Evolutionary conservation across 805 yeast species (phyloP), one percentile per base, ranked within the genome.

Genomic region (Tetrapisispora fleetii): DNA sequence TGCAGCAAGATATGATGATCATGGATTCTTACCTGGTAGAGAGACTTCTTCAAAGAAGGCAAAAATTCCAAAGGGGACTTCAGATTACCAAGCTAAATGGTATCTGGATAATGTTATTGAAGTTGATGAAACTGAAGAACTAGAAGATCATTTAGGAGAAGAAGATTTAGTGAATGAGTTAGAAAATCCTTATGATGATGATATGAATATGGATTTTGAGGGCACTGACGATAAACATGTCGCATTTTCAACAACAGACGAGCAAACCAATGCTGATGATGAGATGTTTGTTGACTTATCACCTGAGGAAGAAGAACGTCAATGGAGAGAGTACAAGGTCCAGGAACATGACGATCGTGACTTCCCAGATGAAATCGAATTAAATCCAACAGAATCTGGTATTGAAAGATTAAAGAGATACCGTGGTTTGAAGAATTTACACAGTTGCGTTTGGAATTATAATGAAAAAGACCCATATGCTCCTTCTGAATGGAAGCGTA

Each of bases 361-460:
- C 58, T 93, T 89, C 73, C 98, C 98, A 0, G 99, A 93, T 67
- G 99, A 93, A 68, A 69, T 91, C 48, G 98, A 93, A 64, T 69
- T 93, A 40, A 76, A 74, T 42, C 97, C 97, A 30, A 62, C 67
- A 6, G 90, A 78, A 54, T 75, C 84, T 5, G 98, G 86, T 10
- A 77, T 76, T 57, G 88, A 89, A 53, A 76, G 87, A 54, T 73
- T 93, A 49, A 67, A 73, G 30, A 78, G 89, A 52, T 91, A 88
- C 67, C 77, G 97, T 65, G 98, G 98, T 51, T 76, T 90, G 54
- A 86, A 87, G 65, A 85, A 85, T 36, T 68, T 95, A 52, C 80
- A 84, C 46, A 80, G 82, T 50, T 80, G 93, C 54, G 75, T 78
- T 38, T 91, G 99, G 99, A 89, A 89, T 57, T 78, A 78, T 55